phyloP scores from a whole-genome alignment of 345 rosid genomes.

The Populus deltoides region DNA sequence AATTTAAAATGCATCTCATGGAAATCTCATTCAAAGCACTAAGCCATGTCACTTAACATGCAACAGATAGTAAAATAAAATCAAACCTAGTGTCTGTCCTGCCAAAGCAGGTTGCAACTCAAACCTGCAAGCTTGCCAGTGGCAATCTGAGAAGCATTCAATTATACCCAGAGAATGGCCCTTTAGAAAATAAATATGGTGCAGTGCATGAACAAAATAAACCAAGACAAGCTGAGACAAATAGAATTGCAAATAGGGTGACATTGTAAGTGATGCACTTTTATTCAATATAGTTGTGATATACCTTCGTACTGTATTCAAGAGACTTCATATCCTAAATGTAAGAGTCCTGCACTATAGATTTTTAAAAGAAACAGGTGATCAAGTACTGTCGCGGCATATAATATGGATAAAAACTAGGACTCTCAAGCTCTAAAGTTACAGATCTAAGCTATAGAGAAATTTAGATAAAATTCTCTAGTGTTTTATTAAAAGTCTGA shows the following conservation, averaged over 20 bases:
- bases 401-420: no score
- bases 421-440: no score
- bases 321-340: not conserved
- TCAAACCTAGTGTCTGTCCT: not conserved
- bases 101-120: not conserved
- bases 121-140: slow-evolving; percentile 5
- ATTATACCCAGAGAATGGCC: not conserved
- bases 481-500: no score
- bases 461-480: no score
- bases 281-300: not conserved
- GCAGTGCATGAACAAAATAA: not conserved
- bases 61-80: not conserved
- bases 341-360: not conserved
- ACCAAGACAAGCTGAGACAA: not conserved
- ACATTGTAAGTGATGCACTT: not conserved
- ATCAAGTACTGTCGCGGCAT: no score
- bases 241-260: not conserved
- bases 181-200: not conserved
- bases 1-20: not conserved
- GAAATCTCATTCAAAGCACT: not conserved
- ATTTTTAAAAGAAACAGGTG: not conserved
- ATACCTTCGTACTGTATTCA: not conserved
- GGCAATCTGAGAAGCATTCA: not conserved
- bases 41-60: not conserved
- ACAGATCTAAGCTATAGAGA: no score